phyloP scores from a whole-genome alignment of 106 monocot genomes.

The Acorus calamus region DNA sequence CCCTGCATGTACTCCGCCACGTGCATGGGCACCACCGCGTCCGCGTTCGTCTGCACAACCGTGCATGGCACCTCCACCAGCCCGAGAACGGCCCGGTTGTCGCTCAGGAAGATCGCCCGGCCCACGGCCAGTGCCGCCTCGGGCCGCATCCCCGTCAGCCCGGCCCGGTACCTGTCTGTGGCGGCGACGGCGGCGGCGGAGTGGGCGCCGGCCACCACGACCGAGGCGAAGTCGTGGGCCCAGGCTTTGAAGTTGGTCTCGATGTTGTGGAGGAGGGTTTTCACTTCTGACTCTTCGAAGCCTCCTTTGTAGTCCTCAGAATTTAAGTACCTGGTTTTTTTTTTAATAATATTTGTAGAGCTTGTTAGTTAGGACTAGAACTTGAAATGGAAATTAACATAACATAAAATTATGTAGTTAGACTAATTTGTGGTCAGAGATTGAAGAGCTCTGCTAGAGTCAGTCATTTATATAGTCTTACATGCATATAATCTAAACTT shows the following conservation, averaged over 20 bases:
- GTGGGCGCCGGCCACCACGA: slow-evolving; percentile 15
- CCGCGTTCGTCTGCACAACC: slow-evolving; percentile 27
- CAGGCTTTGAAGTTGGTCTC: slow-evolving; percentile 33
- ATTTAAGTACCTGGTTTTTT: slow-evolving; percentile 35
- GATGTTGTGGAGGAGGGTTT: slow-evolving; percentile 24
- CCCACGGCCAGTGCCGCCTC: slow-evolving; percentile 30
- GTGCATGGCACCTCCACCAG: slow-evolving; percentile 32
- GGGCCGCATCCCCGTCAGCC: slow-evolving; percentile 34
- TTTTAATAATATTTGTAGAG: no score
- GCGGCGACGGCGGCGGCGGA: background rate
- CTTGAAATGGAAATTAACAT: no score
- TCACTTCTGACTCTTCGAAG: slow-evolving; percentile 25
- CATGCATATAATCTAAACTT: no score
- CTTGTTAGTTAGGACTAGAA: no score
- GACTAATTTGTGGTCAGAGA: no score
- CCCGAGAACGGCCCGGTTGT: slow-evolving; percentile 20
- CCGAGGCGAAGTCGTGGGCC: slow-evolving; percentile 17
- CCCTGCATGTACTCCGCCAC: slow-evolving; percentile 38
- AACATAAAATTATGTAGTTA: no score
- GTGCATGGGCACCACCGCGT: slow-evolving; percentile 32
- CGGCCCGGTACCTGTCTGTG: slow-evolving; percentile 8
- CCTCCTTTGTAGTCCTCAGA: slow-evolving; percentile 53
- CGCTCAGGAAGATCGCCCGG: slow-evolving; percentile 35
- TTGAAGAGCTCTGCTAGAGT: no score
- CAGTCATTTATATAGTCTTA: no score